phyloP scores from a whole-genome alignment of 75 land plant species.

The Pinus tabuliformis region DNA sequence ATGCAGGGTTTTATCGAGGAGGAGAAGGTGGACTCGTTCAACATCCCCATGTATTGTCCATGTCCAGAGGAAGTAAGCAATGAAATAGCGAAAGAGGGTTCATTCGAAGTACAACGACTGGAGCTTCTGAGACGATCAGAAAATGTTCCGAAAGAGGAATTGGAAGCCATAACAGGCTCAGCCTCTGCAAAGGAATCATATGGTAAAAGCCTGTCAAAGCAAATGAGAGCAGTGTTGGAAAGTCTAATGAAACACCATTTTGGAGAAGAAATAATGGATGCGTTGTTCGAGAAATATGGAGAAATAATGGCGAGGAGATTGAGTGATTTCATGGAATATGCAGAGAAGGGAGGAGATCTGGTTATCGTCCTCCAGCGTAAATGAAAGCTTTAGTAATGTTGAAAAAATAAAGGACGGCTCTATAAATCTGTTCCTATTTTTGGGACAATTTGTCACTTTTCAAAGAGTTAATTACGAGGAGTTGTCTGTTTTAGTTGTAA shows the following conservation, averaged over 20 bases:
- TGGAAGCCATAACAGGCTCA: constrained; percentile 14
- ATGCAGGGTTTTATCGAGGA: constrained; percentile 20
- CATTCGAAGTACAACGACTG: constrained; percentile 2
- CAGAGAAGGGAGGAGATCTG: too few species aligned
- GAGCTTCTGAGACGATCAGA: neutral
- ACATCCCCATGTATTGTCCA: too few species aligned
- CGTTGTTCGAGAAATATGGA: too few species aligned
- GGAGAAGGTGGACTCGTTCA: constrained; percentile 26
- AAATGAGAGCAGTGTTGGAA: constrained; percentile 24
- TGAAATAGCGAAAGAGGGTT: constrained; percentile 15
- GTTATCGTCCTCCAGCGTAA: too few species aligned
- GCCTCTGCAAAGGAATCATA: neutral
- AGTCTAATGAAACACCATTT: constrained; percentile 19
- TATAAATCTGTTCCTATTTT: too few species aligned
- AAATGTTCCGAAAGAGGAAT: constrained; percentile 1
- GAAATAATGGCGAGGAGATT: neutral
- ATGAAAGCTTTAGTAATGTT: too few species aligned
- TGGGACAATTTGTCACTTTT: too few species aligned
- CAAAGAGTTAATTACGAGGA: too few species aligned
- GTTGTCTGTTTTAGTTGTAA: too few species aligned
- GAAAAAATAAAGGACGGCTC: too few species aligned
- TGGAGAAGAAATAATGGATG: neutral
- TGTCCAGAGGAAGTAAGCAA: constrained; percentile 12
- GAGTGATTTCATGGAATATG: too few species aligned
- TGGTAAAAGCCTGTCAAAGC: constrained; percentile 3